Evolutionary conservation across 2,329 filamentous ascomycete genomes (phyloP), one percentile per base, ranked within the genome.

Genomic region (Ophiostoma novo-ulmi): DNA sequence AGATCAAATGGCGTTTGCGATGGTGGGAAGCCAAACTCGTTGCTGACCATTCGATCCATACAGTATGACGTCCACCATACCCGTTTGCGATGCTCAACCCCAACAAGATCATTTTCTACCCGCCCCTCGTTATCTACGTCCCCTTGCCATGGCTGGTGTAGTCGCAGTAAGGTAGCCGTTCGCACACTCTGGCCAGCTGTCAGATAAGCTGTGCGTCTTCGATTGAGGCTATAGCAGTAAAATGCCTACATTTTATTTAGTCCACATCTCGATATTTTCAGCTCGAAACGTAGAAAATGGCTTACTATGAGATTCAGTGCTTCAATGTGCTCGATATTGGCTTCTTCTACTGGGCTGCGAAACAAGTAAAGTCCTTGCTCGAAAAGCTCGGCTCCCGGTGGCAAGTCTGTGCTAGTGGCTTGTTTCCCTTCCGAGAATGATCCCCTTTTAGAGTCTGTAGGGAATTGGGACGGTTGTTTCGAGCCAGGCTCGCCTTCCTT

Each of bases 1-100:
- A 26, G n/a, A 5, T 58, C 10, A 8, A 26, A 11, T 3, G 22
- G 52, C 1, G n/a, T 58, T 26, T 58, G 52, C 31, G 22, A 5
- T 13, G 52, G 52, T 10, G 22, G 52, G 7, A 58, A 58, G 10
- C 52, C 52, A 26, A 58, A 58, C 22, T 58, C 52, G 52, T 58
- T 58, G 22, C 52, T 58, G n/a, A 31, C 52, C 52, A 58, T 58
- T 10, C 52, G 52, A 58, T 58, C 52, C 52, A 31, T 58, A 22
- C 22, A 58, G n/a, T 58, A 58, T 58, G 52, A 58, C 11, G 52
- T 58, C 52, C 52, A 58, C 52, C 52, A 58, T 26, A 58, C 52
- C 4, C 52, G 52, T 26, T 58, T 58, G 11, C 52, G 52, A 58
- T 58, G 52, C 17, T 58, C 52, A 17, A 26, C 13, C 13, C 22